A percentile compares a stretch with the other conserved stretches of the same genome.
These are phyloP conservation scores for Chrysoporthe cubensis DNA, from an alignment of 2,329 filamentous ascomycete genomes.

Conservation along the genomic window DNA sequence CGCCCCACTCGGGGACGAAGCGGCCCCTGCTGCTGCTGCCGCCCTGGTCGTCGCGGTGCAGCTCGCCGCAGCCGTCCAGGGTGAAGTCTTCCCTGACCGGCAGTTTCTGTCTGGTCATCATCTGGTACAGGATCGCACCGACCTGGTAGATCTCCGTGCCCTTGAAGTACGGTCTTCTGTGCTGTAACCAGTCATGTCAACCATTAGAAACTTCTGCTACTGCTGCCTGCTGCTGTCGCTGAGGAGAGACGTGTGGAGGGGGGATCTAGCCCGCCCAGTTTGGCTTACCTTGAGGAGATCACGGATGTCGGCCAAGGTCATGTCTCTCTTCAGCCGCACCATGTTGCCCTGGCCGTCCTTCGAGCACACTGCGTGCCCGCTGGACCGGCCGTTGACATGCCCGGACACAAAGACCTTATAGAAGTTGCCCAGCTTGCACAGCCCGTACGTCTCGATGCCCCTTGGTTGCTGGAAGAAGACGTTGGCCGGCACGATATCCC, in stretches of 20 bases:
- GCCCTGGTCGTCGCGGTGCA: conserved; percentile 29
- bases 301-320: conserved; percentile 27
- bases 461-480: conserved; percentile 55
- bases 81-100: conserved; percentile 38
- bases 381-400: conserved; percentile 34
- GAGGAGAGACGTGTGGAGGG: not conserved
- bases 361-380: conserved; percentile 33
- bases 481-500: conserved; percentile 50
- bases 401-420: conserved; percentile 45
- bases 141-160: conserved; percentile 45
- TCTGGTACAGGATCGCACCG: conserved; percentile 44
- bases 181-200: conserved; percentile 30
- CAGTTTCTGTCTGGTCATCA: conserved; percentile 44
- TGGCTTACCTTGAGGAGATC: conserved; percentile 15
- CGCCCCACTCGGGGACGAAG: not conserved
- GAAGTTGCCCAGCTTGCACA: conserved; percentile 58
- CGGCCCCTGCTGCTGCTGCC: not conserved
- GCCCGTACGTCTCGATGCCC: conserved; percentile 54
- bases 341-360: conserved; percentile 26
- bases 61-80: conserved; percentile 32
- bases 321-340: conserved; percentile 30
- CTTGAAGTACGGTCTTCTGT: conserved; percentile 40
- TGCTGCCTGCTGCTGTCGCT: not conserved
- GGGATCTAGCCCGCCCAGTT: not conserved
- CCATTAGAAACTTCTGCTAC: not conserved